Percentiles rank a stretch among this genome's conserved stretches.
phyloP scores from a whole-genome alignment of 225 moss, liverwort and hornwort genomes.

The Ulota crispa region DNA sequence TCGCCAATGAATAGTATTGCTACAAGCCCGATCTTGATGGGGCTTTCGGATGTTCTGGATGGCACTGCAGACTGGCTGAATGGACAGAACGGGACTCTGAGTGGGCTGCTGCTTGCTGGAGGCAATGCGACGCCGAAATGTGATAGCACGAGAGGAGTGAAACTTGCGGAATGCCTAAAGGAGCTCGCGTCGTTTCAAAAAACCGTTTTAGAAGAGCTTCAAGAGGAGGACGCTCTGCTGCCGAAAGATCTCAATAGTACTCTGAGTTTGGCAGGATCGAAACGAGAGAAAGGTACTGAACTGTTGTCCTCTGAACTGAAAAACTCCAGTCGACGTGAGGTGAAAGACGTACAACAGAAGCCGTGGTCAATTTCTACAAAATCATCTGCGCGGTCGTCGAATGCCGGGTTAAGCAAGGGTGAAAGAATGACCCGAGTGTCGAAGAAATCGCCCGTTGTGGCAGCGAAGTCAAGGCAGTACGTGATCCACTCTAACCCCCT shows the following conservation, averaged over 20 bases:
- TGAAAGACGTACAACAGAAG: conserved; percentile 36
- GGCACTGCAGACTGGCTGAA: conserved; percentile 34
- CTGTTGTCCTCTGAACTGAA: conserved; percentile 27
- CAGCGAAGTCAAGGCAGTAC: conserved; percentile 33
- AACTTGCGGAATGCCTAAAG: conserved; percentile 52
- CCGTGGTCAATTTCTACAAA: conserved; percentile 59
- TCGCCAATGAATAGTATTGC: conserved; percentile 26
- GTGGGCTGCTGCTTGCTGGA: not conserved
- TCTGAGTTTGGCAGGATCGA: conserved; percentile 14
- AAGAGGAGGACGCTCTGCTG: conserved; percentile 30
- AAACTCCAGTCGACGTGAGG: conserved; percentile 23
- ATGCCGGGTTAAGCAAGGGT: conserved; percentile 19
- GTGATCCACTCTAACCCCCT: conserved; percentile 46
- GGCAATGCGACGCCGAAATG: not conserved
- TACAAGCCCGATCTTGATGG: conserved; percentile 37
- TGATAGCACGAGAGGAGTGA: conserved; percentile 32
- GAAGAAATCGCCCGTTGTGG: conserved; percentile 27
- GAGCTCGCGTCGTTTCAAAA: conserved; percentile 55
- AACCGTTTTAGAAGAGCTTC: conserved; percentile 30
- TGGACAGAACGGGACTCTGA: conserved; percentile 18
- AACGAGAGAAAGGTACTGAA: conserved; percentile 22
- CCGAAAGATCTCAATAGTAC: conserved; percentile 38
- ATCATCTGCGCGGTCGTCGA: conserved; percentile 24
- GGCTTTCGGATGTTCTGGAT: conserved; percentile 45
- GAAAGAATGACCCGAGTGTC: conserved; percentile 27